Percentiles rank a stretch among this genome's conserved stretches.
These are phyloP conservation scores for Suaeda aralocaspica DNA, from an alignment of 148 eudicot species.

Conservation along the genomic window DNA sequence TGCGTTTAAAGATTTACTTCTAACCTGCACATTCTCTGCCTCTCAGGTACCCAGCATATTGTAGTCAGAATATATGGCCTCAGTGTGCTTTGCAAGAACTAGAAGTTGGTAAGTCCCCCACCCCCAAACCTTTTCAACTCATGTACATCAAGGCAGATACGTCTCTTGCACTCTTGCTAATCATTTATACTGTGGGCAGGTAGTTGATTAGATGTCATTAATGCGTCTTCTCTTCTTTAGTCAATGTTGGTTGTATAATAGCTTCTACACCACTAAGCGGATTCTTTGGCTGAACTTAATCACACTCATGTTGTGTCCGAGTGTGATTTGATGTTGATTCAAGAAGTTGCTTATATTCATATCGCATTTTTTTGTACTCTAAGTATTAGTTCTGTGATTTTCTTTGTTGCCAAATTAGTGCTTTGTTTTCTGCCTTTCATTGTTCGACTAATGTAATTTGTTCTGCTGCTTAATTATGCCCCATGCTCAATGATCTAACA, in stretches of 20 bases:
- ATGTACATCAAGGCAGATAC: no score
- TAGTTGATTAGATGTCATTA: not conserved
- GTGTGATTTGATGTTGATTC: no score
- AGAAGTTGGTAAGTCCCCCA: conserved; percentile 61
- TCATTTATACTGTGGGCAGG: not conserved
- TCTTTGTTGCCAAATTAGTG: not conserved
- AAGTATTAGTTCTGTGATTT: not conserved
- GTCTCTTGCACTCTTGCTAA: no score
- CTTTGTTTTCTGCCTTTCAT: not conserved
- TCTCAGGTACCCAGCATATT: conserved; percentile 85
- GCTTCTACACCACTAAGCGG: not conserved
- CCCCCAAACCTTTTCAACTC: not conserved
- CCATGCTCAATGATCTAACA: no score
- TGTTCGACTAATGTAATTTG: not conserved
- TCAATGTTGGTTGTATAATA: conserved; percentile 6
- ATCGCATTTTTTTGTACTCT: no score
- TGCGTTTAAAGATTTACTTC: not conserved
- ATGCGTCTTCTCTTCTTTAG: conserved; percentile 2
- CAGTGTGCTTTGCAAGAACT: conserved; percentile 70
- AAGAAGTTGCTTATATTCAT: not conserved
- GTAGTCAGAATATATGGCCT: conserved; percentile 91
- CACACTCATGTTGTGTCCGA: not conserved
- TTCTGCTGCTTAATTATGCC: not conserved
- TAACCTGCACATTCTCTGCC: not conserved
- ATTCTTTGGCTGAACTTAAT: not conserved